Evolutionary conservation across 2,329 filamentous ascomycete genomes (phyloP), one percentile per base, ranked within the genome.

Genomic region (Colletotrichum nymphaeae): DNA sequence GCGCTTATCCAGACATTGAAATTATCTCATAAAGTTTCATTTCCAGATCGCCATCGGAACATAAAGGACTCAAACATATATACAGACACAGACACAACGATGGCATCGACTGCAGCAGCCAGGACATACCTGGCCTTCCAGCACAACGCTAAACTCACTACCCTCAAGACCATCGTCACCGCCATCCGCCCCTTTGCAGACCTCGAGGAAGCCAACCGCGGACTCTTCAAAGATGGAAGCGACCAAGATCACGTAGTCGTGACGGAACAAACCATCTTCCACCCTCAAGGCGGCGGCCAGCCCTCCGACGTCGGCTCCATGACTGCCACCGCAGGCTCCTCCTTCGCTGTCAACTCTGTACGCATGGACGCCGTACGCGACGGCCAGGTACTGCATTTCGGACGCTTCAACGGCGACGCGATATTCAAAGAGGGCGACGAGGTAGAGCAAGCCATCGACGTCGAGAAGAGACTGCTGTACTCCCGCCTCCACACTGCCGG

Each of bases 251-350:
- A 87, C 77, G 87, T 91, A n/a, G 80, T 94, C 24, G 85, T 90
- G 6, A 93, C 91, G 0, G 84, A 88, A 2, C 82, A 88, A 59
- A 94, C 93, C n/a, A 91, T 94, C 74, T 95, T 95, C 81, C 91
- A 95, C 74, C 90, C 92, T 0, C 93, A 95, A 80, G 93, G 93
- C 24, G 93, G 93, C 73, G 93, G 93, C 8, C 93, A 95, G 77
- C 93, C 93, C 0, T 92, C 89, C 0, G 93, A 95, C 74, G 85
- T 87, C 12, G 93, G 93, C 24, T 82, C 78, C 53, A 92, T 94
- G 74, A 82, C 81, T 0, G 75, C 76, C 62, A 64, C 77, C 1
- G 32, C 76, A 2, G 76, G 76, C 8, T 71, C 77, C 24, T 78
- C 76, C 0, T 92, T 93, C 76, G 78, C 84, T 24, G 90, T 94